Conservation (phyloP, 331 rosid genomes). For the Quercus phellos region DNA sequence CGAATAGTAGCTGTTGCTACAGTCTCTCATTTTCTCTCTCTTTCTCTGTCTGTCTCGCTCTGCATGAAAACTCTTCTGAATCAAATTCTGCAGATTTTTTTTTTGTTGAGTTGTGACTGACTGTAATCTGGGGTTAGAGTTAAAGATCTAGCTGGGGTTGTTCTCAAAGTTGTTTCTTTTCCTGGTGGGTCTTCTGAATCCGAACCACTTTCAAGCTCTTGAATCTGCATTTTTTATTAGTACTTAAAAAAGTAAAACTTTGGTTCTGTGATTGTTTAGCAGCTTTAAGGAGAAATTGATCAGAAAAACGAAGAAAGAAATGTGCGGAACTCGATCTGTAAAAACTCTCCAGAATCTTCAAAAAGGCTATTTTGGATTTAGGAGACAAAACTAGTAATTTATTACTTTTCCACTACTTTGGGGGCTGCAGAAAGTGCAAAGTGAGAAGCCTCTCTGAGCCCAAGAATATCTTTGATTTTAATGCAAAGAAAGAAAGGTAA, state of each 20-base stretch:
- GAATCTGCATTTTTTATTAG: too few species aligned
- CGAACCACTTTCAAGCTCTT: too few species aligned
- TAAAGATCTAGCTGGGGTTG: too few species aligned
- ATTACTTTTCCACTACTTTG: neutral
- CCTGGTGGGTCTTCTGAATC: too few species aligned
- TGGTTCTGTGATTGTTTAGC: too few species aligned
- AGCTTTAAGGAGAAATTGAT: neutral
- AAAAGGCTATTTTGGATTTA: too few species aligned
- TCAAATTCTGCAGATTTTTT: neutral
- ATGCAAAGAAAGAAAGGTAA: slow-evolving; percentile 22
- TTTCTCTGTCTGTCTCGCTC: neutral
- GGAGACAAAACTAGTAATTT: too few species aligned
- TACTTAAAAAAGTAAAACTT: too few species aligned
- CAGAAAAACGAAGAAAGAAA: neutral
- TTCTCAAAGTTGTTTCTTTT: too few species aligned
- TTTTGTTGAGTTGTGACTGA: too few species aligned
- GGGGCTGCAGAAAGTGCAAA: neutral
- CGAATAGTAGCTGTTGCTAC: neutral
- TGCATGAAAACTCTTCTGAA: neutral
- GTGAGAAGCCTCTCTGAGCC: neutral
- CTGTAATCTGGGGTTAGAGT: too few species aligned
- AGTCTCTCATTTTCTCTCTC: too few species aligned
- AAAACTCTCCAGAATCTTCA: neutral
- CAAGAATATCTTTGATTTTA: neutral
- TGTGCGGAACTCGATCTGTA: neutral